These are phyloP conservation scores for Teunomyces panamensis DNA, from an alignment of 805 yeast genomes.

Conservation along the genomic window DNA sequence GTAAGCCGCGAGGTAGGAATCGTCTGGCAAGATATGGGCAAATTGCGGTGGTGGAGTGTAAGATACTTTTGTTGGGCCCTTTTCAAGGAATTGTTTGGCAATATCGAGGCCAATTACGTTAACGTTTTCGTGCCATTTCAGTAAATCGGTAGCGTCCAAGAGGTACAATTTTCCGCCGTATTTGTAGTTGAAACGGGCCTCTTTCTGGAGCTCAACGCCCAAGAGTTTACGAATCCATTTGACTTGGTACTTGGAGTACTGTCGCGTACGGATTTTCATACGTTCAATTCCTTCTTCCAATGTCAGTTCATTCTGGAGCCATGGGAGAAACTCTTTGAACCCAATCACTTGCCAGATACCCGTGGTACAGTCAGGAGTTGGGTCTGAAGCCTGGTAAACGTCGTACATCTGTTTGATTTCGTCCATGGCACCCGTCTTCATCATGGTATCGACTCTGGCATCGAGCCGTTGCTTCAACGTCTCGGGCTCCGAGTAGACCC, in stretches of 20 bases:
- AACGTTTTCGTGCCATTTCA: constrained; percentile 59
- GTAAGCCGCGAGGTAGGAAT: constrained; percentile 14
- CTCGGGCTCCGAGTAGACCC: constrained; percentile 73
- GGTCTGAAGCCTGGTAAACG: constrained; percentile 32
- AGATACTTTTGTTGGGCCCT: constrained; percentile 25
- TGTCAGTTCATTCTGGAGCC: constrained; percentile 37
- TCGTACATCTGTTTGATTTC: constrained; percentile 65
- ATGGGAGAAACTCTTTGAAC: constrained; percentile 83
- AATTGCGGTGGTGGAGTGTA: constrained; percentile 29
- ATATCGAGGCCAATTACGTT: constrained; percentile 52
- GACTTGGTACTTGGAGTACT: constrained; percentile 83
- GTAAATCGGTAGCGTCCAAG: constrained; percentile 74
- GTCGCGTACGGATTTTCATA: constrained; percentile 83
- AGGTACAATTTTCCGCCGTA: constrained; percentile 66
- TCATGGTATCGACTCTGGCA: constrained; percentile 79
- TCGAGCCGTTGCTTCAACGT: constrained; percentile 65
- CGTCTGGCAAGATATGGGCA: constrained; percentile 23
- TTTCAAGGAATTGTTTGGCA: constrained; percentile 31
- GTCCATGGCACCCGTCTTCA: constrained; percentile 59
- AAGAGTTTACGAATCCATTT: constrained; percentile 84
- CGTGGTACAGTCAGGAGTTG: constrained; percentile 52
- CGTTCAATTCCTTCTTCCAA: constrained; percentile 53
- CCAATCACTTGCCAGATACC: constrained; percentile 97
- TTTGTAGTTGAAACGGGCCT: constrained; percentile 40
- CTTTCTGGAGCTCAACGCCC: constrained; percentile 55